Conservation (phyloP, 2,329 filamentous ascomycete genomes). For the Chrysosporium queenslandicum region DNA sequence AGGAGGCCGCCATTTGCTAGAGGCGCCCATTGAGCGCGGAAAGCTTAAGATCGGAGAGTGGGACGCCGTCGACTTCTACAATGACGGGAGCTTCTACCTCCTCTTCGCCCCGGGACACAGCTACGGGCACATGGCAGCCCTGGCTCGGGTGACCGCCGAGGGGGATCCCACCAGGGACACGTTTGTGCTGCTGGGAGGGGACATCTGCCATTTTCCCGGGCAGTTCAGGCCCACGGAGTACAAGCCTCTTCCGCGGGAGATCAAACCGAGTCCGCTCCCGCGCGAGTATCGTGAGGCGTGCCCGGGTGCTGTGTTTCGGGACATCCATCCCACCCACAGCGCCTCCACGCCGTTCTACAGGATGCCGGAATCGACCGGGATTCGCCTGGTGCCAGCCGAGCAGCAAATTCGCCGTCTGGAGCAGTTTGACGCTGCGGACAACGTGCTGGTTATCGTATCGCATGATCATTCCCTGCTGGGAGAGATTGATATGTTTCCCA, state of each 20-base stretch:
- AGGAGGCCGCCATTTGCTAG: slow-evolving; percentile 20
- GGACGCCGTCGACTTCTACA: slow-evolving; percentile 24
- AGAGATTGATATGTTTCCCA: slow-evolving; percentile 24
- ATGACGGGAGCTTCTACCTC: slow-evolving; percentile 26
- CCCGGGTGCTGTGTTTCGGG: slow-evolving; percentile 4
- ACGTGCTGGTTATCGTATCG: slow-evolving; percentile 26
- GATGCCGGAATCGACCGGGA: slow-evolving; percentile 20
- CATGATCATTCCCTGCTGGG: slow-evolving; percentile 23
- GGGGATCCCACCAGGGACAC: slow-evolving; percentile 12
- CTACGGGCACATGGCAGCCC: slow-evolving; percentile 22
- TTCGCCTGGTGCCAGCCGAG: background rate
- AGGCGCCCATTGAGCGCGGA: slow-evolving; percentile 16
- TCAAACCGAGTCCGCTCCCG: slow-evolving; percentile 10
- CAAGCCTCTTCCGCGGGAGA: slow-evolving; percentile 22
- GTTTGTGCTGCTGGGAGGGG: slow-evolving; percentile 25
- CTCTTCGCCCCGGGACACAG: slow-evolving; percentile 23
- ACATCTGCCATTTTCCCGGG: slow-evolving; percentile 23
- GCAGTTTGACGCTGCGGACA: slow-evolving; percentile 22
- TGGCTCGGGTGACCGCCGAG: slow-evolving; percentile 21
- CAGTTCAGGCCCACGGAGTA: slow-evolving; percentile 24
- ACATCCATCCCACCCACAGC: background rate
- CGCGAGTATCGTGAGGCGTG: background rate
- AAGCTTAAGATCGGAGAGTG: slow-evolving; percentile 20
- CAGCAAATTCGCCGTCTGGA: slow-evolving; percentile 19
- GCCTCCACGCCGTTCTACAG: slow-evolving; percentile 16